phyloP scores from a whole-genome alignment of 1,139 yeast genomes.

The Debaryomyces subglobosus region DNA sequence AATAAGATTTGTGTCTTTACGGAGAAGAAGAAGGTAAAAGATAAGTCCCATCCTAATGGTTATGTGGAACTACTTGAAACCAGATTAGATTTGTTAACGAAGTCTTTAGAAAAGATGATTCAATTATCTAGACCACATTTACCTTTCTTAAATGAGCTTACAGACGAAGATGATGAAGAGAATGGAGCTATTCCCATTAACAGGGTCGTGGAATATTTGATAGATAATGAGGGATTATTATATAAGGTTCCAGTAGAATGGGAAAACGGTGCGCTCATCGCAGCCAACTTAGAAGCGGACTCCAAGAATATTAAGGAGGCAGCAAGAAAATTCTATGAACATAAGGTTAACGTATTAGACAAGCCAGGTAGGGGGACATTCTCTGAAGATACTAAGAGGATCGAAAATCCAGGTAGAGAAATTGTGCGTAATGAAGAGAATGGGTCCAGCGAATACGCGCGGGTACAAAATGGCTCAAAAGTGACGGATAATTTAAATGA shows the following conservation, averaged over 20 bases:
- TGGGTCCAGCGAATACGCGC: background rate
- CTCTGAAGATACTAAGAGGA: background rate
- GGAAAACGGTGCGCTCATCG: conserved; percentile 48
- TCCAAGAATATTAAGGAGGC: conserved; percentile 27
- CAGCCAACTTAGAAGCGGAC: conserved; percentile 32
- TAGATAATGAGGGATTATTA: conserved; percentile 40
- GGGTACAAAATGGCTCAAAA: conserved; percentile 2
- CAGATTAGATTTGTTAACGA: conserved; percentile 62
- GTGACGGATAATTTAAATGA: background rate
- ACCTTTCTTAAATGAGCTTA: conserved; percentile 30
- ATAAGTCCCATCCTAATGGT: conserved; percentile 63
- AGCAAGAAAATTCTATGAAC: conserved; percentile 37
- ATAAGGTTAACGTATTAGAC: conserved; percentile 15
- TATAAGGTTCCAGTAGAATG: conserved; percentile 46
- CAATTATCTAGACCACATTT: conserved; percentile 40
- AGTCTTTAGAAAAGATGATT: conserved; percentile 50
- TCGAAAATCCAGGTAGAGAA: too few species aligned
- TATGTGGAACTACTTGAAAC: conserved; percentile 75
- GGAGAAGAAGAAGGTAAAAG: conserved; percentile 64
- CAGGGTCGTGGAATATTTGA: conserved; percentile 48
- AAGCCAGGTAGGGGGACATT: conserved; percentile 2
- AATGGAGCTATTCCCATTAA: conserved; percentile 48
- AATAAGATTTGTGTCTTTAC: conserved; percentile 78
- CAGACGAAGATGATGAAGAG: conserved; percentile 12
- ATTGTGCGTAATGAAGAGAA: background rate